Evolutionary conservation across 1,139 yeast genomes (phyloP).

Genomic region (Taiozyma onychis): DNA sequence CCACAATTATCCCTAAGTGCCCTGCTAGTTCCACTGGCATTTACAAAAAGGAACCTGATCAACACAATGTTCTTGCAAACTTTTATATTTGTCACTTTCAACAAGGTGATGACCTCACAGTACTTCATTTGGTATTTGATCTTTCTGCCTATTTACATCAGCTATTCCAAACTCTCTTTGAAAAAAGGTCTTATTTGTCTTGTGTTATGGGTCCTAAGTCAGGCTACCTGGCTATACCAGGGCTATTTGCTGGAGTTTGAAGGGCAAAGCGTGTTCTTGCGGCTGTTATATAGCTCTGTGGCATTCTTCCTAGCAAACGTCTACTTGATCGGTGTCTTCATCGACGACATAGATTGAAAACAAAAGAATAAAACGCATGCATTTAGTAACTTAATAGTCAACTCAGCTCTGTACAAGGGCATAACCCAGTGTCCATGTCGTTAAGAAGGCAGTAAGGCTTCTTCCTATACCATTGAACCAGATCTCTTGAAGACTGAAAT

Average conservation of each 20-base stretch:
- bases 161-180: conserved; percentile 35
- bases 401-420: conserved; percentile 42
- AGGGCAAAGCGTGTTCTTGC: conserved; percentile 62
- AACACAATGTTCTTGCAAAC: conserved; percentile 83
- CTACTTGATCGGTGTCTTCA: conserved; percentile 53
- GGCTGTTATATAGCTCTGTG: conserved; percentile 54
- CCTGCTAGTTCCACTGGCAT: conserved; percentile 52
- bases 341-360: conserved; percentile 32
- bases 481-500: conserved; percentile 37
- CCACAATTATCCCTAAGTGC: conserved; percentile 72
- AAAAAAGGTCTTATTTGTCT: conserved; percentile 37
- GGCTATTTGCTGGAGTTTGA: conserved; percentile 81
- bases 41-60: conserved; percentile 49
- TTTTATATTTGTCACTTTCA: conserved; percentile 81
- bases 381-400: not conserved
- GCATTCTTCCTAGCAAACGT: conserved; percentile 66
- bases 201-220: conserved; percentile 61
- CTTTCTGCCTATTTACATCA: conserved; percentile 66
- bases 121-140: conserved; percentile 93
- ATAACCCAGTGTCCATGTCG: conserved; percentile 82
- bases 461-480: conserved; percentile 52
- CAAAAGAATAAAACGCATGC: not conserved
- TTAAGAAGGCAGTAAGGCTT: conserved; percentile 63
- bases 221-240: conserved; percentile 70
- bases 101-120: conserved; percentile 91